These are phyloP conservation scores for Zancudomyces culisetae DNA, from an alignment of 371 early-diverging fungal species.

Conservation along the genomic window DNA sequence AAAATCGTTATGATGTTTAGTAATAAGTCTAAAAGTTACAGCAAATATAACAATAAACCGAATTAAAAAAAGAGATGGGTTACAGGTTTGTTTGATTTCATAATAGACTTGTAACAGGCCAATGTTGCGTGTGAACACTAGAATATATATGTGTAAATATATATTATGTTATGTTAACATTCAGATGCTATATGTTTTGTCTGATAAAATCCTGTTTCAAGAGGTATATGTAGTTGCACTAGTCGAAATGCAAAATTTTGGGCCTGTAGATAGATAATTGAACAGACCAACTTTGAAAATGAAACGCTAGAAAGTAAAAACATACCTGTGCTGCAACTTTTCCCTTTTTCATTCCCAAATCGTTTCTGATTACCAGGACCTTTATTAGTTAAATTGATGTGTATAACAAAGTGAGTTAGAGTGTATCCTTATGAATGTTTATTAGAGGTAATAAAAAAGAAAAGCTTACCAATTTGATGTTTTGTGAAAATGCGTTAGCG, in stretches of 20 bases:
- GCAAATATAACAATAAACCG: background rate
- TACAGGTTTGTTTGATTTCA: slow-evolving; percentile 33
- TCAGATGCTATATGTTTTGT: background rate
- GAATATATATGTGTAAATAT: background rate
- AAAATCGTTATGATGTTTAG: background rate
- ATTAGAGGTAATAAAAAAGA: background rate
- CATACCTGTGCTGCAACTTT: slow-evolving; percentile 73
- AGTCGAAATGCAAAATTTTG: too few relatives aligned
- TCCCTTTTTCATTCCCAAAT: slow-evolving; percentile 89
- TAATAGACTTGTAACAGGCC: slow-evolving; percentile 55
- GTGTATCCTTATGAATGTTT: background rate
- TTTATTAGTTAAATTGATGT: background rate
- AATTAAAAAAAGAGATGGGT: background rate
- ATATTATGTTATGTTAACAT: background rate
- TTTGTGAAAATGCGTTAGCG: background rate
- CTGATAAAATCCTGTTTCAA: too few relatives aligned
- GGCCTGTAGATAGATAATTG: background rate
- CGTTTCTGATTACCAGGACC: slow-evolving; percentile 68
- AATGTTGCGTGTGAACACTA: slow-evolving; percentile 83
- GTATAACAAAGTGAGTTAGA: background rate
- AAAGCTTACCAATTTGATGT: background rate
- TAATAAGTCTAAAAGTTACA: background rate
- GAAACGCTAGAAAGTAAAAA: background rate
- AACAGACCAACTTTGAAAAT: background rate
- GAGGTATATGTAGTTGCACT: too few relatives aligned